phyloP scores from a whole-genome alignment of 805 yeast species.

The Nakazawaea wickerhamii region DNA sequence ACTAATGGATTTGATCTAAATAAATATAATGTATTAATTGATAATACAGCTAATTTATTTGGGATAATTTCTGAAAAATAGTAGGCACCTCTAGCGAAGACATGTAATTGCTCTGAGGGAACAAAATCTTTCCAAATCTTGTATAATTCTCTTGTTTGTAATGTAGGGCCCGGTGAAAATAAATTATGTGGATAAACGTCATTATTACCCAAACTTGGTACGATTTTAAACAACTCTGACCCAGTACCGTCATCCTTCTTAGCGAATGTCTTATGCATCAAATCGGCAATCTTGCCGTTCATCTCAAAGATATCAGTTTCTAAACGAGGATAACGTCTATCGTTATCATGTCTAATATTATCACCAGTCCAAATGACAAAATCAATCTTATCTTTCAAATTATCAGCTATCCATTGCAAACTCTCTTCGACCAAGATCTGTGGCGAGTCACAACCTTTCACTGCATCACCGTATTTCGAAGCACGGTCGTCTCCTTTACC shows the following conservation, averaged over 20 bases:
- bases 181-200: conserved; percentile 88
- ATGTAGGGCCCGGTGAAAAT: conserved; percentile 83
- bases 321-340: conserved; percentile 66
- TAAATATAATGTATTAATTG: conserved; percentile 72
- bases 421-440: conserved; percentile 55
- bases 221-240: conserved; percentile 30
- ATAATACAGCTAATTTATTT: conserved; percentile 66
- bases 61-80: conserved; percentile 78
- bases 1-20: conserved; percentile 77
- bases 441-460: conserved; percentile 76
- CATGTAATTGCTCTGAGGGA: conserved; percentile 73
- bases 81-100: conserved; percentile 70
- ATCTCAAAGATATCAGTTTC: conserved; percentile 65
- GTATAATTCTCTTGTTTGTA: conserved; percentile 74
- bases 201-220: conserved; percentile 80
- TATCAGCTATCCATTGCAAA: conserved; percentile 57
- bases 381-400: conserved; percentile 71
- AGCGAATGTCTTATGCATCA: conserved; percentile 48
- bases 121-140: conserved; percentile 69
- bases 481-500: conserved; percentile 42
- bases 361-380: conserved; percentile 92
- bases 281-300: conserved; percentile 52
- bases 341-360: conserved; percentile 80
- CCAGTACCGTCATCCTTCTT: conserved; percentile 32
- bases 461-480: conserved; percentile 68